phyloP scores from a whole-genome alignment of 805 yeast genomes.

The Millerozyma miso region DNA sequence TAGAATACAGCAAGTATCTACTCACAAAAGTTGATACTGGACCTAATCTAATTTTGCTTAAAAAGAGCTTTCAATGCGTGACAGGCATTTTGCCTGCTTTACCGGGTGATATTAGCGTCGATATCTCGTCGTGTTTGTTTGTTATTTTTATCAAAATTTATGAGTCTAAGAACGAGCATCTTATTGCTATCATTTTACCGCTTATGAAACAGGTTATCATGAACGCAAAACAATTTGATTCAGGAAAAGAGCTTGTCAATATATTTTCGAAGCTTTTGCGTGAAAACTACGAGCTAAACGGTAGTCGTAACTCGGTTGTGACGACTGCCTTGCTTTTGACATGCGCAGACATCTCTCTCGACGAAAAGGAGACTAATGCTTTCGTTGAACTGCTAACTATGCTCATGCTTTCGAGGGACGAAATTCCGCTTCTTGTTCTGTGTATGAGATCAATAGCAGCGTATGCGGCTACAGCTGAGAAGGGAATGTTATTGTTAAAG shows the following conservation, averaged over 20 bases:
- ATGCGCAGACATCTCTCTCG: slow-evolving; percentile 26
- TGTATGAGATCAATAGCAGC: slow-evolving; percentile 58
- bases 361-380: slow-evolving; percentile 17
- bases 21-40: slow-evolving; percentile 28
- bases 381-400: slow-evolving; percentile 22
- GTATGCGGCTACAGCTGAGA: slow-evolving; percentile 19
- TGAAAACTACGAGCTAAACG: slow-evolving; percentile 13
- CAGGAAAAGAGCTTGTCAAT: slow-evolving; percentile 17
- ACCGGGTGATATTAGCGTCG: slow-evolving; percentile 65
- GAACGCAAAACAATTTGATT: slow-evolving; percentile 16
- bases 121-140: slow-evolving; percentile 66
- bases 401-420: slow-evolving; percentile 16
- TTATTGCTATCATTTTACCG: slow-evolving; percentile 47
- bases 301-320: slow-evolving; percentile 23
- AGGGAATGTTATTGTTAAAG: slow-evolving; percentile 37
- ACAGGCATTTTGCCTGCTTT: slow-evolving; percentile 62
- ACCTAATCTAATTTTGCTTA: slow-evolving; percentile 41
- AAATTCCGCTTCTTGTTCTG: slow-evolving; percentile 39
- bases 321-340: slow-evolving; percentile 34
- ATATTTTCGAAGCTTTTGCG: slow-evolving; percentile 25
- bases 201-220: slow-evolving; percentile 30
- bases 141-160: slow-evolving; percentile 57
- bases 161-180: slow-evolving; percentile 37
- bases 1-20: slow-evolving; percentile 19
- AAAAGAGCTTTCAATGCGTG: slow-evolving; percentile 46